Evolutionary conservation across 208 protist species (phyloP).

Genomic region (Trypanosoma cruzi): DNA sequence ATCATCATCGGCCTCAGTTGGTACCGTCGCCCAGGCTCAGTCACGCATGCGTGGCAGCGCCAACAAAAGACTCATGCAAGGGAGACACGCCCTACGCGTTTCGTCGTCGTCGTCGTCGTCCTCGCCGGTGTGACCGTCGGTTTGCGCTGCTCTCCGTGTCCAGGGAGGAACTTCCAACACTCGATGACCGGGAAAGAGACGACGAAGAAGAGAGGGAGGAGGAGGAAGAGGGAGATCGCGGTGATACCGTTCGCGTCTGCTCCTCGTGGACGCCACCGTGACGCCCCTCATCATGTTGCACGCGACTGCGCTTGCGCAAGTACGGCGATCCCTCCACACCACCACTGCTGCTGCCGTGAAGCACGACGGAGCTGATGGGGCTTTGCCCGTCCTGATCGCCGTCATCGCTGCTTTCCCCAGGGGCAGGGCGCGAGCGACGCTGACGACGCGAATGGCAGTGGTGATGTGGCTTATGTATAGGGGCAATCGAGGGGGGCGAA

Average conservation of each 20-base stretch:
- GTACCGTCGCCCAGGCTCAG: too few species aligned
- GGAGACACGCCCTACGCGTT: neutral
- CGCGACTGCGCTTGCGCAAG: constrained; percentile 8
- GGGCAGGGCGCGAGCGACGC: constrained; percentile 3
- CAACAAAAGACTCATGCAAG: neutral
- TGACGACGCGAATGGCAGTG: neutral
- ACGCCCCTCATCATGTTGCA: neutral
- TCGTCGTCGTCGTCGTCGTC: constrained; percentile 7
- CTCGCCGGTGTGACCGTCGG: constrained; percentile 1
- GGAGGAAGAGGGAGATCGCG: neutral
- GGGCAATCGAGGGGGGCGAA: neutral
- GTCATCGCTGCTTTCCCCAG: neutral
- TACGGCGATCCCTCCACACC: neutral
- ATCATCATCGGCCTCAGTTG: too few species aligned
- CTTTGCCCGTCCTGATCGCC: neutral
- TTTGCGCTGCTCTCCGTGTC: neutral
- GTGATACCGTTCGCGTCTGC: neutral
- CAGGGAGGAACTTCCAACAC: neutral
- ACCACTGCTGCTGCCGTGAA: neutral
- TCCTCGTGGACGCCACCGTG: neutral
- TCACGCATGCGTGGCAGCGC: neutral
- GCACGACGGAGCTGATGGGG: neutral
- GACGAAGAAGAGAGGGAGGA: neutral
- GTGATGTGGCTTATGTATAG: neutral
- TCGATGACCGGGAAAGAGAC: neutral